Percentiles rank a stretch among this genome's conserved stretches.
Conservation (phyloP, 768 basidiomycete genomes). For the Leucosporidium scottii region DNA sequence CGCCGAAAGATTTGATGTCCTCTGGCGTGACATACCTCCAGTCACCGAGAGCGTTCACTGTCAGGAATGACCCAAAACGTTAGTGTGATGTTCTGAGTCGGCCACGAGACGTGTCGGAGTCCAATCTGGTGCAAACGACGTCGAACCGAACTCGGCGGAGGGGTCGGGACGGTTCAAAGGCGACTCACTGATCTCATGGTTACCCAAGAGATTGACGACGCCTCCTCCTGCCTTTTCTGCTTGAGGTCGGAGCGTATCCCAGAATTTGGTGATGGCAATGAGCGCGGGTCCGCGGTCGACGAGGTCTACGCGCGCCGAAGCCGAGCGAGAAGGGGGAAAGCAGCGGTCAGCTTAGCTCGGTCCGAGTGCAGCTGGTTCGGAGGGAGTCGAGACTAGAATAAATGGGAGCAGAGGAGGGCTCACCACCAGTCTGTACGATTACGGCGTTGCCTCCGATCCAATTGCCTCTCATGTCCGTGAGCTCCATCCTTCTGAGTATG, state of each 20-base stretch:
- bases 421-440: constrained; percentile 91
- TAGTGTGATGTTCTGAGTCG: no score
- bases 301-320: constrained; percentile 24
- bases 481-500: constrained; percentile 71
- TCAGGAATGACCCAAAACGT: no score
- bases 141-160: no score
- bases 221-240: constrained; percentile 62
- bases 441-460: constrained; percentile 80
- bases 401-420: constrained; percentile 30
- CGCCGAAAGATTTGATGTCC: constrained; percentile 24
- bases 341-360: constrained; percentile 11
- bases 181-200: constrained; percentile 70
- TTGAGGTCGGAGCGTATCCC: constrained; percentile 73
- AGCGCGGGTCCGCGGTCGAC: constrained; percentile 74
- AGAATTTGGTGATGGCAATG: constrained; percentile 71
- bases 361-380: not conserved
- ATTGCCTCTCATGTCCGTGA: constrained; percentile 62
- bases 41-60: constrained; percentile 18
- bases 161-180: no score
- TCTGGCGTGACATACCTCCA: constrained; percentile 31
- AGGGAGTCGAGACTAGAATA: not conserved
- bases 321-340: not conserved
- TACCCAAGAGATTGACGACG: constrained; percentile 74
- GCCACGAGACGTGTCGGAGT: no score
- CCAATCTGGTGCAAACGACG: no score